Evolutionary conservation across 768 basidiomycete genomes (phyloP).

Genomic region (Rhizopogon rudus): DNA sequence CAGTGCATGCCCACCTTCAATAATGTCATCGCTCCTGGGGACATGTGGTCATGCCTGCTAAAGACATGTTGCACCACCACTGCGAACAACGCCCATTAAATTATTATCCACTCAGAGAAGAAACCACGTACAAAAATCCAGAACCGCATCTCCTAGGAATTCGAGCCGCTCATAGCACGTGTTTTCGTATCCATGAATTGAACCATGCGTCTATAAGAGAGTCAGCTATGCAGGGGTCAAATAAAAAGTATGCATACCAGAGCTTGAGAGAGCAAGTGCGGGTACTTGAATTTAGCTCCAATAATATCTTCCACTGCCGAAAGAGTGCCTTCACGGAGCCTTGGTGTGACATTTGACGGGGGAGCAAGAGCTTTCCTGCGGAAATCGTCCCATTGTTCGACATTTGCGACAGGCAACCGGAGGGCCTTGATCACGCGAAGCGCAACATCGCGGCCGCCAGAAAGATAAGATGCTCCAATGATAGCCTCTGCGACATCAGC

Average conservation of each 20-base stretch:
- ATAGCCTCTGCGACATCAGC: slow-evolving; percentile 86
- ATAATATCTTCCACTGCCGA: slow-evolving; percentile 59
- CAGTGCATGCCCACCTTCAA: slow-evolving; percentile 50
- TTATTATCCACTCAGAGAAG: neutral
- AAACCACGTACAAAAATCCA: slow-evolving; percentile 66
- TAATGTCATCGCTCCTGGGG: slow-evolving; percentile 74
- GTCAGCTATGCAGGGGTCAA: slow-evolving; percentile 6
- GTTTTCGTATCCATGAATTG: slow-evolving; percentile 48
- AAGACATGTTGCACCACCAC: slow-evolving; percentile 75
- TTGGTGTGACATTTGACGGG: slow-evolving; percentile 38
- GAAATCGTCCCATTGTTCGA: slow-evolving; percentile 74
- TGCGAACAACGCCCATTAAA: slow-evolving; percentile 22
- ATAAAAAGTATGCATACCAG: slow-evolving; percentile 41
- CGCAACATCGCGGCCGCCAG: slow-evolving; percentile 65
- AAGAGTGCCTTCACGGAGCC: slow-evolving; percentile 43
- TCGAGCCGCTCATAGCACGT: slow-evolving; percentile 73
- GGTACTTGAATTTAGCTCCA: slow-evolving; percentile 55
- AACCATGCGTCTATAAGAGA: slow-evolving; percentile 57
- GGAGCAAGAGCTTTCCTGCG: slow-evolving; percentile 37
- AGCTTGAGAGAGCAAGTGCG: slow-evolving; percentile 65
- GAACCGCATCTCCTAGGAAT: slow-evolving; percentile 82
- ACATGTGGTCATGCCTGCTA: slow-evolving; percentile 53
- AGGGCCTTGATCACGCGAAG: slow-evolving; percentile 61
- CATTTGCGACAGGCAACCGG: slow-evolving; percentile 55
- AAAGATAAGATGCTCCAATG: slow-evolving; percentile 75